Evolutionary conservation across 148 eudicot genomes (phyloP).

Genomic region (Rhododendron henanense): DNA sequence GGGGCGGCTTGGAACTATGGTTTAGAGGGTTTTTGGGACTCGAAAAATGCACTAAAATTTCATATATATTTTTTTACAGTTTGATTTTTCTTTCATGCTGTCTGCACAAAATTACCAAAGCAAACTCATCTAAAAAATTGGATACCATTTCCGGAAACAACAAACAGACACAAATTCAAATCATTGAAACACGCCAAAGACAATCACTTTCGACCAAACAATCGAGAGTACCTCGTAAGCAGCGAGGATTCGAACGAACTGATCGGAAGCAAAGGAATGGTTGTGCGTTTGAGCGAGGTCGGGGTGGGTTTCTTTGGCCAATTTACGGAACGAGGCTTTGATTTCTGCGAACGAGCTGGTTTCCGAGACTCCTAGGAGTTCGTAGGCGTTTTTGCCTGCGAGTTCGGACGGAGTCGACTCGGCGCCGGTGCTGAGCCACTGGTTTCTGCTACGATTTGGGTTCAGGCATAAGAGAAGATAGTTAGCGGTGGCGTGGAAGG

Average conservation of each 20-base stretch:
- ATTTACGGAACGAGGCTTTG: conserved; percentile 68
- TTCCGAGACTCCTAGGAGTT: conserved; percentile 53
- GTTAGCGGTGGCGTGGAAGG: not conserved
- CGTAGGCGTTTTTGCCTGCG: conserved; percentile 68
- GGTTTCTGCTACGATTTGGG: conserved; percentile 8
- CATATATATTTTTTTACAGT: too few species aligned
- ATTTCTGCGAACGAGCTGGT: conserved; percentile 61
- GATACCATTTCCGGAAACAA: not conserved
- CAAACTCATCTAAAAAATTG: not conserved
- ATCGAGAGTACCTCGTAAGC: conserved; percentile 65
- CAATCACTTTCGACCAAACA: not conserved
- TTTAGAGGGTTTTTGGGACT: too few species aligned
- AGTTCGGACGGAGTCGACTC: conserved; percentile 54
- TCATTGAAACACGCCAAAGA: not conserved
- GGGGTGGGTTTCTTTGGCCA: conserved; percentile 91
- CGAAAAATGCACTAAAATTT: too few species aligned
- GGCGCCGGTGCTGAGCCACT: conserved; percentile 45
- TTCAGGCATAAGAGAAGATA: not conserved
- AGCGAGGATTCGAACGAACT: conserved; percentile 69
- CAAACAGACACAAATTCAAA: not conserved
- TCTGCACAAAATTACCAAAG: not conserved
- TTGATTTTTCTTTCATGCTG: too few species aligned
- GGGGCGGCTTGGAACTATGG: too few species aligned
- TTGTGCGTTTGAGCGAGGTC: conserved; percentile 48
- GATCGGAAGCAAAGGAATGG: conserved; percentile 40